phyloP scores from a whole-genome alignment of 2,329 filamentous ascomycete genomes.

The Xylaria hypoxylon region DNA sequence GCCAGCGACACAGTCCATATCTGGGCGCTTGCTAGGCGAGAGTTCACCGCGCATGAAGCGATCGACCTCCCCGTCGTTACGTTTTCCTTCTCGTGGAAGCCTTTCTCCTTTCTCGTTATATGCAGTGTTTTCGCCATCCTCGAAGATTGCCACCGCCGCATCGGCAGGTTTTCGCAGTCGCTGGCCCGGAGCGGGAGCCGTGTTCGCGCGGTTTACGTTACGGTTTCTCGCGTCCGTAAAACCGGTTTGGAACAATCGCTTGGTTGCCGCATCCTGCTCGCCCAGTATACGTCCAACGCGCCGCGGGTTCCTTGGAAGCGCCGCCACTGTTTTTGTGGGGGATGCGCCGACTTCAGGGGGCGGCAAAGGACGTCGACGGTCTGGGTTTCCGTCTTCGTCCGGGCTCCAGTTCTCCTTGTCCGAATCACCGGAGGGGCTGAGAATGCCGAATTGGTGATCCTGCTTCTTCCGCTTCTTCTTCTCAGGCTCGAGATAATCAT shows the following conservation, averaged over 20 bases:
- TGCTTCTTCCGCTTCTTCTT: constrained; percentile 53
- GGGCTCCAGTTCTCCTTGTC: constrained; percentile 94
- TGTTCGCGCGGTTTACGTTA: constrained; percentile 56
- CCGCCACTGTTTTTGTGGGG: constrained; percentile 21
- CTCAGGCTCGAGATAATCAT: constrained; percentile 41
- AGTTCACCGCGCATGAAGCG: constrained; percentile 77
- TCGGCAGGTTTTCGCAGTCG: constrained; percentile 39
- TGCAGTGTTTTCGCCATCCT: constrained; percentile 57
- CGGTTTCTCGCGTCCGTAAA: constrained; percentile 35
- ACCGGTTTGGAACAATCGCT: constrained; percentile 47
- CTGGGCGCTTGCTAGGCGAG: constrained; percentile 78
- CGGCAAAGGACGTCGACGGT: constrained; percentile 22
- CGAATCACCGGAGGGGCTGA: constrained; percentile 73
- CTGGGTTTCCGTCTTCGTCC: constrained; percentile 59
- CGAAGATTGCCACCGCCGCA: constrained; percentile 61
- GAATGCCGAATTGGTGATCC: constrained; percentile 57
- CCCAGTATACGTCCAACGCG: constrained; percentile 57
- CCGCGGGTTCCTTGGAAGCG: constrained; percentile 52
- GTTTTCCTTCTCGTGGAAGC: constrained; percentile 24
- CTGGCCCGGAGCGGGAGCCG: constrained; percentile 54
- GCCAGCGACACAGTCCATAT: constrained; percentile 91
- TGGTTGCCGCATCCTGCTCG: constrained; percentile 53
- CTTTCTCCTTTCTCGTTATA: constrained; percentile 3
- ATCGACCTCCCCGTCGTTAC: constrained; percentile 71
- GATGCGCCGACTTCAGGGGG: constrained; percentile 16